Conservation (phyloP, 495 filamentous ascomycete genomes). For the Terfezia claveryi region DNA sequence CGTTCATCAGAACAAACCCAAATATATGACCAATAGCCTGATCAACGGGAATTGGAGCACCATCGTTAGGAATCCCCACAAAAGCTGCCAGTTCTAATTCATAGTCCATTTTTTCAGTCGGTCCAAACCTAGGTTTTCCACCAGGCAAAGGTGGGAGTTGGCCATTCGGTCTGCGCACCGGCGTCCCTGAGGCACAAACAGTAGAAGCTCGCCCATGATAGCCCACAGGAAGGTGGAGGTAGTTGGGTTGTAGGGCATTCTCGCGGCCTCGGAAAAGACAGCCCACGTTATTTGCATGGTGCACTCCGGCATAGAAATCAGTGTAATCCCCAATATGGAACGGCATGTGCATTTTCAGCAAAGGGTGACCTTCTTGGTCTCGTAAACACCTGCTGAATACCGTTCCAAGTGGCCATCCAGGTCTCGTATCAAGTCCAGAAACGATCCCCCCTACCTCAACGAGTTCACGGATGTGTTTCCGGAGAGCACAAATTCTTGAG, state of each 20-base stretch:
- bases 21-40: slow-evolving; percentile 62
- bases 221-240: slow-evolving; percentile 70
- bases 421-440: slow-evolving; percentile 26
- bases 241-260: slow-evolving; percentile 73
- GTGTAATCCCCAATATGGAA: slow-evolving; percentile 89
- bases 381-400: slow-evolving; percentile 30
- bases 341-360: slow-evolving; percentile 49
- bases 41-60: slow-evolving; percentile 36
- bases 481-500: slow-evolving; percentile 45
- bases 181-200: slow-evolving; percentile 54
- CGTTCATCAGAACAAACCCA: slow-evolving; percentile 76
- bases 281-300: slow-evolving; percentile 71
- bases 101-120: slow-evolving; percentile 51
- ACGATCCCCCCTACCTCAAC: slow-evolving; percentile 28
- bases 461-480: slow-evolving; percentile 50
- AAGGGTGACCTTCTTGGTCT: slow-evolving; percentile 12
- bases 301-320: slow-evolving; percentile 83
- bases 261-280: slow-evolving; percentile 60
- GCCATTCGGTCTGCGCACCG: slow-evolving; percentile 54
- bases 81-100: slow-evolving; percentile 81
- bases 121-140: slow-evolving; percentile 33
- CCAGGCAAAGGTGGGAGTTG: slow-evolving; percentile 35
- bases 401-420: slow-evolving; percentile 35
- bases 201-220: slow-evolving; percentile 72
- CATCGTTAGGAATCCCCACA: slow-evolving; percentile 38